Conservation (phyloP, 352 stramenopile species). For the Phytophthora pseudosyringae region DNA sequence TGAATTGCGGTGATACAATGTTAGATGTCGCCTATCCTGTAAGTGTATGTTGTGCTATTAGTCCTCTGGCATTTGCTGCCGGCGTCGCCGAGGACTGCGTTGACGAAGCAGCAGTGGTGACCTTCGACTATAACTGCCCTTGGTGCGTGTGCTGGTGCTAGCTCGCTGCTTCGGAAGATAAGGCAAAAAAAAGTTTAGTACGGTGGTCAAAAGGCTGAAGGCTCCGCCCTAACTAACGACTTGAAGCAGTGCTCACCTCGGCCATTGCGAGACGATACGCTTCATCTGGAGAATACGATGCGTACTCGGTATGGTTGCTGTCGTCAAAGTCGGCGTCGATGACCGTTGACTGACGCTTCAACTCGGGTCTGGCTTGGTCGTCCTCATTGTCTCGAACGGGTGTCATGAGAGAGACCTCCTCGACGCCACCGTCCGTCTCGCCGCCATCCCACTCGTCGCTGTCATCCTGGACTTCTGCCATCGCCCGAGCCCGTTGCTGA, state of each 20-base stretch:
- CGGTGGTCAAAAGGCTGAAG: background rate
- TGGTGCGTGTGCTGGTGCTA: background rate
- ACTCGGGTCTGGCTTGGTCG: conserved; percentile 31
- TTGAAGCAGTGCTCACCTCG: conserved; percentile 22
- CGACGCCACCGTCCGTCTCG: conserved; percentile 30
- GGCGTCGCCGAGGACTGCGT: conserved; percentile 14
- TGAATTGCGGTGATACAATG: background rate
- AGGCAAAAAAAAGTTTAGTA: conserved; percentile 9
- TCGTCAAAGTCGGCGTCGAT: conserved; percentile 14
- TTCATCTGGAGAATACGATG: conserved; percentile 14
- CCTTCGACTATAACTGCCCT: conserved; percentile 2
- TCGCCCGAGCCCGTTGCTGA: conserved; percentile 29
- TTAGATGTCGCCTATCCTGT: conserved; percentile 32
- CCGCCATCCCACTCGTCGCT: conserved; percentile 36
- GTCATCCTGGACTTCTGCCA: conserved; percentile 25
- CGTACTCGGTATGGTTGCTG: conserved; percentile 18
- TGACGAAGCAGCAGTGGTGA: conserved; percentile 11
- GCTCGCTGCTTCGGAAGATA: conserved; percentile 10
- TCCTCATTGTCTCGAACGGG: conserved; percentile 26
- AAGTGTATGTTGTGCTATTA: conserved; percentile 4
- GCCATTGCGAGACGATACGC: conserved; percentile 24
- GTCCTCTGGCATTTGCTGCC: conserved; percentile 4
- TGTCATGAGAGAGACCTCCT: conserved; percentile 58
- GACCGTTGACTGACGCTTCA: conserved; percentile 4
- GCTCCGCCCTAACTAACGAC: background rate